phyloP scores from a whole-genome alignment of 371 early-diverging fungal genomes.

The Mortierella sp. region DNA sequence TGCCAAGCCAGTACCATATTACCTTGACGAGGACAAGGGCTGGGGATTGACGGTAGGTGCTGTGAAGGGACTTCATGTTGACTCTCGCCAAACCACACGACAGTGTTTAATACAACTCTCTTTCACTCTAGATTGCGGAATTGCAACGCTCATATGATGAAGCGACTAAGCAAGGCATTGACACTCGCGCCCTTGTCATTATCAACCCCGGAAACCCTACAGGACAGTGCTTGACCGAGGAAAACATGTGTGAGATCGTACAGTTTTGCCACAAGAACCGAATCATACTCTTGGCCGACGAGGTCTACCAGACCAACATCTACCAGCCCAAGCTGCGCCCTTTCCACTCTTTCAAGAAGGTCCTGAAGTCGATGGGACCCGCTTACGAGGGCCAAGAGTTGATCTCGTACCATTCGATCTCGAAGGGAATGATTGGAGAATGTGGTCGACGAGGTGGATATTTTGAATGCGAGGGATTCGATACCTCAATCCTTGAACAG shows the following conservation, averaged over 20 bases:
- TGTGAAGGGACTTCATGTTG: neutral
- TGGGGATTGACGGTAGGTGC: slow-evolving; percentile 79
- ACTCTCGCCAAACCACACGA: neutral
- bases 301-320: slow-evolving; percentile 97
- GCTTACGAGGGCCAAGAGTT: slow-evolving; percentile 78
- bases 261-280: slow-evolving; percentile 85
- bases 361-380: slow-evolving; percentile 75
- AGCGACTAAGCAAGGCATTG: slow-evolving; percentile 78
- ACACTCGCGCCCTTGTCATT: slow-evolving; percentile 94
- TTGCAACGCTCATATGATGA: slow-evolving; percentile 69
- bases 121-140: slow-evolving; percentile 55
- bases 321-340: slow-evolving; percentile 84
- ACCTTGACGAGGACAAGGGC: slow-evolving; percentile 83
- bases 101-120: neutral
- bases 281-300: slow-evolving; percentile 93
- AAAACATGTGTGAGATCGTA: slow-evolving; percentile 89
- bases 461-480: slow-evolving; percentile 91
- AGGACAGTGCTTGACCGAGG: slow-evolving; percentile 86
- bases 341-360: slow-evolving; percentile 96
- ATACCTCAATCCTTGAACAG: slow-evolving; percentile 78
- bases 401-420: slow-evolving; percentile 95
- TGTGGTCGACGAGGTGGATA: slow-evolving; percentile 98
- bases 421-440: slow-evolving; percentile 98
- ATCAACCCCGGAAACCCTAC: slow-evolving; percentile 99
- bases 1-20: slow-evolving; percentile 91